These are phyloP conservation scores for Pouteria campechiana DNA, from an alignment of 179 eudicot species.

Conservation along the genomic window DNA sequence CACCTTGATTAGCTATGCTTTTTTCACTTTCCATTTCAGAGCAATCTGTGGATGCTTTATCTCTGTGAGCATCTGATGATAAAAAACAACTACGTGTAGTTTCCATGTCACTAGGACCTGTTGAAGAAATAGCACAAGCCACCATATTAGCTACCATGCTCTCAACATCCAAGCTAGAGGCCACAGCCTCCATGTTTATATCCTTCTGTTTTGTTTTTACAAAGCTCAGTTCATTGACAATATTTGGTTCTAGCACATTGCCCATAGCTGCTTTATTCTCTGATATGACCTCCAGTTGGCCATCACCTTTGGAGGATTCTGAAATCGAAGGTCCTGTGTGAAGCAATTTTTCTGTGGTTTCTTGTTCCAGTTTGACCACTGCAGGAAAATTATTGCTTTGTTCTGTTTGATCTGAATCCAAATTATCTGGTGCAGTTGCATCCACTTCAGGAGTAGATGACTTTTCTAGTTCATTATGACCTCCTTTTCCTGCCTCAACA, in stretches of 20 bases:
- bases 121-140: constrained; percentile 6
- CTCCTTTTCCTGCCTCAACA: too few species aligned
- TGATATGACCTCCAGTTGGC: too few species aligned
- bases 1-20: constrained; percentile 3
- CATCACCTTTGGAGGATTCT: too few species aligned
- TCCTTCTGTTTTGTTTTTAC: constrained; percentile 5
- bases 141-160: constrained; percentile 2
- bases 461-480: too few species aligned
- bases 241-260: too few species aligned
- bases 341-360: constrained; percentile 3
- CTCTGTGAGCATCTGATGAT: constrained; percentile 10
- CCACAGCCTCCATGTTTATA: constrained; percentile 5
- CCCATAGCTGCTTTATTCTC: too few species aligned
- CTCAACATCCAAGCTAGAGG: background rate
- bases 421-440: too few species aligned
- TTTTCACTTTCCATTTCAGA: constrained; percentile 7
- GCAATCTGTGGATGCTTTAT: constrained; percentile 1
- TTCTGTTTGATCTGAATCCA: too few species aligned
- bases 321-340: too few species aligned
- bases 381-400: too few species aligned
- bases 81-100: constrained; percentile 3
- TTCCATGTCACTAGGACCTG: constrained; percentile 11
- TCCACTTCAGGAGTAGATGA: too few species aligned
- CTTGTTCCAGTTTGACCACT: too few species aligned
- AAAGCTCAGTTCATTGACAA: constrained; percentile 6